Evolutionary conservation across 352 stramenopile genomes (phyloP).

Genomic region (Phytophthora citricola): DNA sequence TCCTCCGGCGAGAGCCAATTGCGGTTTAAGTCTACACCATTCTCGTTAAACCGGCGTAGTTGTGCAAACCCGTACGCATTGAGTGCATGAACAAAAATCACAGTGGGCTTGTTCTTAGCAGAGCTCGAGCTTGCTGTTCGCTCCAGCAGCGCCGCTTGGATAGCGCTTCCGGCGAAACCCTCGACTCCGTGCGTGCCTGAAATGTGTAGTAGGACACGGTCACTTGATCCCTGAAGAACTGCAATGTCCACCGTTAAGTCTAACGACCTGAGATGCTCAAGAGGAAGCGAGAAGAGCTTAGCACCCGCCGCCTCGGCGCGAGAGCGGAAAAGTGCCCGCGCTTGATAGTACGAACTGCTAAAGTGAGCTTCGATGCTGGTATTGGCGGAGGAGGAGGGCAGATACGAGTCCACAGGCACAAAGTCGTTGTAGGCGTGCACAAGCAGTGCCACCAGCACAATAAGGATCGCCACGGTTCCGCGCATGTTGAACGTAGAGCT

Average conservation of each 20-base stretch:
- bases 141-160: slow-evolving; percentile 66
- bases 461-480: slow-evolving; percentile 7
- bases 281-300: slow-evolving; percentile 53
- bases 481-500: background rate
- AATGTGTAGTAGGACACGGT: slow-evolving; percentile 76
- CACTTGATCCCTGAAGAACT: slow-evolving; percentile 50
- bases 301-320: slow-evolving; percentile 43
- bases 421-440: slow-evolving; percentile 61
- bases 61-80: slow-evolving; percentile 93
- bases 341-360: slow-evolving; percentile 69
- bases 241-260: slow-evolving; percentile 78
- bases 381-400: slow-evolving; percentile 18
- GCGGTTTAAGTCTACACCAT: slow-evolving; percentile 95
- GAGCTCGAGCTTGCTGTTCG: slow-evolving; percentile 15
- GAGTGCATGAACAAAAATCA: slow-evolving; percentile 93
- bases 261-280: slow-evolving; percentile 47
- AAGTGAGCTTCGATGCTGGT: slow-evolving; percentile 55
- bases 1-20: slow-evolving; percentile 81
- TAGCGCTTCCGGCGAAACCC: slow-evolving; percentile 84
- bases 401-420: slow-evolving; percentile 52
- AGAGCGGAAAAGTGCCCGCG: slow-evolving; percentile 62
- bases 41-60: slow-evolving; percentile 91
- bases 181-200: slow-evolving; percentile 87
- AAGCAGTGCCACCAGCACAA: slow-evolving; percentile 36
- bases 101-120: slow-evolving; percentile 53